Base-by-base conservation (phyloP, 768 basidiomycete genomes). In the Lentinula detonsa region DNA sequence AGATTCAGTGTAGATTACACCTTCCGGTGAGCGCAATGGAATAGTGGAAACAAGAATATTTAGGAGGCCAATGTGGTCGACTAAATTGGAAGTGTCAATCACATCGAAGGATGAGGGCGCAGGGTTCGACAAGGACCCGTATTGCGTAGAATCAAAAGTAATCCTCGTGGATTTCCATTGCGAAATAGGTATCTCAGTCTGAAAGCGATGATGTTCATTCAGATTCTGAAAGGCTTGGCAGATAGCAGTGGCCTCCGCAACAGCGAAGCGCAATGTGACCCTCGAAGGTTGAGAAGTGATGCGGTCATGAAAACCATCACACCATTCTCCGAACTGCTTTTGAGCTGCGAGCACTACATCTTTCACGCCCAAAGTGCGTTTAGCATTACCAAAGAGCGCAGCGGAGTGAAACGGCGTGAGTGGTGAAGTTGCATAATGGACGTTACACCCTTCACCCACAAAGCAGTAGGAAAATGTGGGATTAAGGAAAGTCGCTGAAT, bases 1-100 rank as follows among this genome's bases (percentile, higher is more conserved):
- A 5, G 78, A 69, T 62, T 83, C 74, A 1, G 80, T 81, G 48
- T 78, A 73, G 5, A 84, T 64, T 1, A 75, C 69, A 4, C 75
- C 66, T 16, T 68, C 69, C 3, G 31, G 62, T 10, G 57, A 54
- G 16, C 13, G 56, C 9, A 77, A 52, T 16, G 76, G 76, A 7
- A 68, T 55, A 0, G 71, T 57, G 1, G 70, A 57, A 42, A 73
- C 64, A 21, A 79, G 66, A 46, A 77, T 62, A 62, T 78, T 78
- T n/a, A 78, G 62, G 13, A 77, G 61, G 1, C 75, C 78, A 15
- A 78, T 58, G 57, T 74, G 71, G 57, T 78, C 78, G 37, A 62
- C 62, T 8, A 79, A 64, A 62, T 78, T 78, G 7, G 77, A 78
- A 2, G 78, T 75, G 31, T 79, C 76, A 48, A 78, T 74, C 54